Percentiles rank a stretch among this genome's conserved stretches.
Evolutionary conservation across 768 basidiomycete genomes (phyloP).

Genomic region (Tricholoma bakamatsutake): DNA sequence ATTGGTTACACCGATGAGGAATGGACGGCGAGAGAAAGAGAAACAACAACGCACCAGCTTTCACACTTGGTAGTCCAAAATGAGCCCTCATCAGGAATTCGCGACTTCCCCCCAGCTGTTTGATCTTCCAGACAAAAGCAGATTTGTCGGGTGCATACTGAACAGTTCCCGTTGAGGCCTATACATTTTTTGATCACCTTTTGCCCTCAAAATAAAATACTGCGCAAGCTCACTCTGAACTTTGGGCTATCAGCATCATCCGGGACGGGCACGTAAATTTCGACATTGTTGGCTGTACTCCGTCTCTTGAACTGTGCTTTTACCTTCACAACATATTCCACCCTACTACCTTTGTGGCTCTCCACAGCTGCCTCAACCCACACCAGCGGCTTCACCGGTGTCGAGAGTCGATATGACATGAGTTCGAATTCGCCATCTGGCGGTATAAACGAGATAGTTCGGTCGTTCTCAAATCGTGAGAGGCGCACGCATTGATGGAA

Average conservation of each 20-base stretch:
- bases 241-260: conserved; percentile 98
- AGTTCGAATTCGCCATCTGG: conserved; percentile 99
- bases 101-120: conserved; percentile 90
- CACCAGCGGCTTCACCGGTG: conserved; percentile 93
- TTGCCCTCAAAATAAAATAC: neutral
- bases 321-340: conserved; percentile 94
- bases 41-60: conserved; percentile 59
- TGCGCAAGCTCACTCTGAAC: conserved; percentile 64
- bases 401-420: conserved; percentile 96
- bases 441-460: conserved; percentile 98
- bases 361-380: conserved; percentile 98
- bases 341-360: conserved; percentile 85
- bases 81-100: conserved; percentile 99
- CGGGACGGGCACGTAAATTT: conserved; percentile 98
- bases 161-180: conserved; percentile 94
- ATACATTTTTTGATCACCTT: neutral
- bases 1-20: neutral
- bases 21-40: neutral
- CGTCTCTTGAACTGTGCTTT: conserved; percentile 97
- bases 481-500: conserved; percentile 99
- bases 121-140: conserved; percentile 99
- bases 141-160: conserved; percentile 98
- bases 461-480: conserved; percentile 96
- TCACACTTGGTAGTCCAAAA: conserved; percentile 92
- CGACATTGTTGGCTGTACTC: conserved; percentile 97